phyloP scores from a whole-genome alignment of 352 stramenopile species.

The Phytophthora aleatoria region DNA sequence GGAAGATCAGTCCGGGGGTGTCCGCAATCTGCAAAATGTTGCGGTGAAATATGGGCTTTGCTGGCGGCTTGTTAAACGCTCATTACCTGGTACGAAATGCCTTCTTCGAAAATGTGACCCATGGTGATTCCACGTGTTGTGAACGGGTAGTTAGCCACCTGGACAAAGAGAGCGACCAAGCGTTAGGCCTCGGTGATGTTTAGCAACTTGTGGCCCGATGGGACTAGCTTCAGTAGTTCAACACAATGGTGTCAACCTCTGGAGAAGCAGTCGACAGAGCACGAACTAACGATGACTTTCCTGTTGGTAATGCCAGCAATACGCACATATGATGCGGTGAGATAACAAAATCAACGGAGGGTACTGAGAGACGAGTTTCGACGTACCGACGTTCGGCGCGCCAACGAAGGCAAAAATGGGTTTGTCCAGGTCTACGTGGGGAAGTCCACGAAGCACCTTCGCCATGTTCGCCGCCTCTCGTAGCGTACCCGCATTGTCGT shows the following conservation, averaged over 20 bases:
- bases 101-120: conserved; percentile 86
- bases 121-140: conserved; percentile 89
- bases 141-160: conserved; percentile 90
- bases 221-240: background rate
- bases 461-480: conserved; percentile 62
- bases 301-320: conserved; percentile 28
- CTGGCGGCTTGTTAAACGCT: background rate
- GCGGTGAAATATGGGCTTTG: conserved; percentile 4
- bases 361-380: background rate
- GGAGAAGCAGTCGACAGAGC: conserved; percentile 83
- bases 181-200: conserved; percentile 2
- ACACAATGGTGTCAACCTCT: conserved; percentile 44
- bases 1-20: conserved; percentile 73
- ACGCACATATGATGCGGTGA: background rate
- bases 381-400: conserved; percentile 81
- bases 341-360: background rate
- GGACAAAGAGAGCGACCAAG: conserved; percentile 1
- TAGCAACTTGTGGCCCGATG: background rate
- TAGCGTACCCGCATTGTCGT: conserved; percentile 45
- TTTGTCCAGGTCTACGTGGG: conserved; percentile 78
- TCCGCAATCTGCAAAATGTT: conserved; percentile 74
- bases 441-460: conserved; percentile 76
- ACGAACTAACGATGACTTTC: conserved; percentile 84
- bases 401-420: conserved; percentile 88
- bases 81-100: conserved; percentile 76